Evolutionary conservation across 768 basidiomycete genomes (phyloP).

Genomic region (Trichaptum fuscoviolaceum): DNA sequence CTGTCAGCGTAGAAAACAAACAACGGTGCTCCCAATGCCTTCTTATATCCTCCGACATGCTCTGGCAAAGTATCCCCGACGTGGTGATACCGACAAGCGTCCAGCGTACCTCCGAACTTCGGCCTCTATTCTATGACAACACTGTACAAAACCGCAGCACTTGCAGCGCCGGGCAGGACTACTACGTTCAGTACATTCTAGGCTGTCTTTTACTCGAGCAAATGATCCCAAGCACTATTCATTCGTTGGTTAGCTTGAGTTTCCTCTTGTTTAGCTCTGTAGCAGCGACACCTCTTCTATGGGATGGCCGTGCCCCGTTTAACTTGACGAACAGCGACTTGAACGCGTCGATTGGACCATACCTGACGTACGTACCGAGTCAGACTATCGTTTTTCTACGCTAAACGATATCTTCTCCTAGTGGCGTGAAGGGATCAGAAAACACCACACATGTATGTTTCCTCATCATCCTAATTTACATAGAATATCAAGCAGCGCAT

Average conservation of each 20-base stretch:
- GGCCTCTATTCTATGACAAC: not conserved
- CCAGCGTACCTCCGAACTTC: conserved; percentile 16
- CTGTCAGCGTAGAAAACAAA: no score
- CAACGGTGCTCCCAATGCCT: not conserved
- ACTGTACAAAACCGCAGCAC: not conserved
- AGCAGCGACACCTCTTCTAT: conserved; percentile 33
- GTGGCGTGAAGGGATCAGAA: conserved; percentile 50
- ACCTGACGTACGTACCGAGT: conserved; percentile 41
- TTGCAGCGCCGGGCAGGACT: not conserved
- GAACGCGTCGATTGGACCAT: conserved; percentile 44
- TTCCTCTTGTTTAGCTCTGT: conserved; percentile 9
- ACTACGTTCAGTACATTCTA: no score
- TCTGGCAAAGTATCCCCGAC: not conserved
- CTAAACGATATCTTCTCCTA: conserved; percentile 17
- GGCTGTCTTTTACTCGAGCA: no score
- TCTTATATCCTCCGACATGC: not conserved
- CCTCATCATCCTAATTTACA: not conserved
- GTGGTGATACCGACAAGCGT: conserved; percentile 22
- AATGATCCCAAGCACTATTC: not conserved
- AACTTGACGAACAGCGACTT: conserved; percentile 38
- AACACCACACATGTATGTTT: conserved; percentile 45
- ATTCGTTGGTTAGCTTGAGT: not conserved
- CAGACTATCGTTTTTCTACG: not conserved
- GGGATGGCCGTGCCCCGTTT: conserved; percentile 49
- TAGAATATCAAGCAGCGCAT: not conserved